Conservation (phyloP, 2,329 filamentous ascomycete species). For the Pyrenophora graminea region DNA sequence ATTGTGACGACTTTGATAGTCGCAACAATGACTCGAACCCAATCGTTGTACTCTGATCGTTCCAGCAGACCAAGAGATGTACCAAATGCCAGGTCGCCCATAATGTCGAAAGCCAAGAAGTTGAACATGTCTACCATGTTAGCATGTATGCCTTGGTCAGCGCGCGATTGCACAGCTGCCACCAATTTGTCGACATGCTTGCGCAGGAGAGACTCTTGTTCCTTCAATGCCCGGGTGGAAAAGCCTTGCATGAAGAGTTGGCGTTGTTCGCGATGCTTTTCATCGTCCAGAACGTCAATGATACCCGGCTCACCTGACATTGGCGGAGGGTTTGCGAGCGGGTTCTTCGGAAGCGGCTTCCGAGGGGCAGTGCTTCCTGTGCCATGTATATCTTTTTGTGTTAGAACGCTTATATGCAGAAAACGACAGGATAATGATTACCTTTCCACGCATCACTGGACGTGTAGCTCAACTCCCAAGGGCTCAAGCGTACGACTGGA, state of each 20-base stretch:
- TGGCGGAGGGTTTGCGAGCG: constrained; percentile 6
- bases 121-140: constrained; percentile 11
- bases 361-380: constrained; percentile 3
- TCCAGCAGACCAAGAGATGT: constrained; percentile 6
- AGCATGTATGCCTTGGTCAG: constrained; percentile 1
- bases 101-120: constrained; percentile 6
- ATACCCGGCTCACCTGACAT: constrained; percentile 10
- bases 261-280: constrained; percentile 10
- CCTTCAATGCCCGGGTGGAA: constrained; percentile 5
- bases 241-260: constrained; percentile 11
- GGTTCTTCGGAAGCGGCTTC: constrained; percentile 7
- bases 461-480: constrained; percentile 11
- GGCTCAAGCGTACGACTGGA: constrained; percentile 12
- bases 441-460: constrained; percentile 13
- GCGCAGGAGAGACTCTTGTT: constrained; percentile 7
- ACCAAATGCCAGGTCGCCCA: constrained; percentile 4
- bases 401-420: neutral
- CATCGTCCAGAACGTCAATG: constrained; percentile 7
- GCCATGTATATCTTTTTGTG: neutral
- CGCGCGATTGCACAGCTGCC: constrained; percentile 4
- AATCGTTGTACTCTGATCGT: constrained; percentile 2
- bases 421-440: neutral
- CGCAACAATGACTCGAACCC: constrained; percentile 4
- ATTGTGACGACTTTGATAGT: constrained; percentile 7
- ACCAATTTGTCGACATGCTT: constrained; percentile 8